Base-by-base conservation (phyloP, 2,329 filamentous ascomycete species). In the Ophiostoma fasciatum region DNA sequence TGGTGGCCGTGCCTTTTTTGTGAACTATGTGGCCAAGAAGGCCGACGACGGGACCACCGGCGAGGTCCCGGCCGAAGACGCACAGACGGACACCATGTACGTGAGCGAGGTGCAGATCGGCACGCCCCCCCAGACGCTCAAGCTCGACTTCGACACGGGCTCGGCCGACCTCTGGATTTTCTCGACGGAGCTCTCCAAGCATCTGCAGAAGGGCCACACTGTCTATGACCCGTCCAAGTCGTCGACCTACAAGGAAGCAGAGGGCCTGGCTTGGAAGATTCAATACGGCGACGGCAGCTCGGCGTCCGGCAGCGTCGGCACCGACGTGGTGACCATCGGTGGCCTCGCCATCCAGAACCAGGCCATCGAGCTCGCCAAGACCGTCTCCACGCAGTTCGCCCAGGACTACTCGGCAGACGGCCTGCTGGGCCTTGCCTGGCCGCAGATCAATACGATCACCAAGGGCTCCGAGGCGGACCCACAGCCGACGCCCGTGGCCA, bases 101-200 rank as follows among this genome's bases (percentile, higher is more conserved):
- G 64, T 87, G 11, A 69, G 74, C 1, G 74, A 75, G 0, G 73
- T 83, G 35, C 66, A 52, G n/a, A 68, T 84, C 43, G 79, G 79
- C 41, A 75, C n/a, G n/a, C n/a, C n/a, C n/a, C n/a, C 74, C 5
- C 78, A 83, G 56, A 67, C 63, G 5, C 48, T 84, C 39, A 71
- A 74, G 49, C 58, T 84, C 51, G 72, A 82, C 52, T 81, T 84
- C 50, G 79, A 84, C 55, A 78, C 76, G n/a, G 79, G 79, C 38
- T 82, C 78, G 2, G 70, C 78, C 11, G 79, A 83, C 54, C 64
- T 82, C 60, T 84, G 78, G 78, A 68, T 79, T 17, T 79, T 83
- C 59, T 79, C 69, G 58, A 73, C 69, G 13, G 51, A 64, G 37
- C 65, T 82, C 26, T 50, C 65, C 2, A 36, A 57, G 1, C 39